A percentile compares a stretch with the other conserved stretches of the same genome.
Evolutionary conservation across 148 eudicot species (phyloP).

Genomic region (Rhododendron molle): DNA sequence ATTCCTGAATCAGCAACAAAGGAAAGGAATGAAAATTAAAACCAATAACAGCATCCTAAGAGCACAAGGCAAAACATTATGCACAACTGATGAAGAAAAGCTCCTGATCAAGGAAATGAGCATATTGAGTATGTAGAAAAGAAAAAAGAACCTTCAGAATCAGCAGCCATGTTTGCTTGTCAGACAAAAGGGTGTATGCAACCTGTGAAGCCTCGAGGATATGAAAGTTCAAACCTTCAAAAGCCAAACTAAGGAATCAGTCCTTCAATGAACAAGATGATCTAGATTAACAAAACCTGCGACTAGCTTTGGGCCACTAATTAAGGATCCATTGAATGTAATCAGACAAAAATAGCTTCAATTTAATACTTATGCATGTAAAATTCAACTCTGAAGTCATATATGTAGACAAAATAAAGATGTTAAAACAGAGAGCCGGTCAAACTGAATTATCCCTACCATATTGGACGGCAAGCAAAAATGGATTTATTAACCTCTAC

Average conservation of each 20-base stretch:
- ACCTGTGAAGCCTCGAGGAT: not conserved
- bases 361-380: not conserved
- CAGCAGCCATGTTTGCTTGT: conserved; percentile 9
- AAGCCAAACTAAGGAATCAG: conserved; percentile 4
- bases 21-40: not conserved
- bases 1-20: conserved; percentile 30
- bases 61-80: not conserved
- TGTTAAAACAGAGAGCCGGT: not conserved
- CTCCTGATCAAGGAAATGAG: conserved; percentile 1
- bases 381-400: not conserved
- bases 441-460: not conserved
- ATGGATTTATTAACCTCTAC: not conserved
- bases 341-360: not conserved
- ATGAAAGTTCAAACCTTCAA: not conserved
- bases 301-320: not conserved
- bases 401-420: not conserved
- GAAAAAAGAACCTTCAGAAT: conserved; percentile 6
- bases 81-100: not conserved
- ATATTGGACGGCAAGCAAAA: not conserved
- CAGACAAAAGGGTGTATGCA: not conserved
- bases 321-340: not conserved
- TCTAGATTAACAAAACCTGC: not conserved
- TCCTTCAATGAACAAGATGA: not conserved
- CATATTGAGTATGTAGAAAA: not conserved
- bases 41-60: not conserved